Conservation (phyloP, 139 green algal species). For the Chlamydomonas asymmetrica region DNA sequence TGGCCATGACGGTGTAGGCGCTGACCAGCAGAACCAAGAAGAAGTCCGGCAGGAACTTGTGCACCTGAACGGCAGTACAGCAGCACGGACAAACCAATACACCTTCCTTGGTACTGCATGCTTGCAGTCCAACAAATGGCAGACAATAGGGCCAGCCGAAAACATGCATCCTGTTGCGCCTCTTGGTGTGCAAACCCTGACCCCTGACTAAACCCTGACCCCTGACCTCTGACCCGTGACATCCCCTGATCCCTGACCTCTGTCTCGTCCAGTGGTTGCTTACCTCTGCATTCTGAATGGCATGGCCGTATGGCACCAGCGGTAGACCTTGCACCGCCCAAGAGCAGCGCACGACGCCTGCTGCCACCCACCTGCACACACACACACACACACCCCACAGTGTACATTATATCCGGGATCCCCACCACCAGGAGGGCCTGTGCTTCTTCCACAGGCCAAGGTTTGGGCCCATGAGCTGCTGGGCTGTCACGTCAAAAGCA, state of each 20-base stretch:
- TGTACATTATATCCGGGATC: slow-evolving; percentile 5
- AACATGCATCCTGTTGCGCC: neutral
- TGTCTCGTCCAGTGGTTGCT: neutral
- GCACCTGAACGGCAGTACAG: neutral
- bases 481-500: too few relatives aligned
- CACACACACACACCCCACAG: neutral
- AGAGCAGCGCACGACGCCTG: too few relatives aligned
- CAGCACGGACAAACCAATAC: neutral
- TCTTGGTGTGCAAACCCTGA: neutral
- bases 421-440: too few relatives aligned
- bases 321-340: slow-evolving; percentile 17
- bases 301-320: slow-evolving; percentile 14
- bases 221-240: slow-evolving; percentile 32
- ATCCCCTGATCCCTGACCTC: slow-evolving; percentile 9
- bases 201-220: neutral
- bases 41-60: slow-evolving; percentile 39
- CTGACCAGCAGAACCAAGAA: slow-evolving; percentile 33
- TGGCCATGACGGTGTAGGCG: slow-evolving; percentile 15
- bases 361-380: neutral
- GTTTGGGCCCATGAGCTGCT: too few relatives aligned
- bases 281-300: neutral
- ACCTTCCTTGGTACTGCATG: neutral
- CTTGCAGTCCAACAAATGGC: neutral
- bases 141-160: neutral
- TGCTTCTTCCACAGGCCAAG: too few relatives aligned